phyloP scores from a whole-genome alignment of 2,329 filamentous ascomycete genomes.

The Clarireedia monteithiana region DNA sequence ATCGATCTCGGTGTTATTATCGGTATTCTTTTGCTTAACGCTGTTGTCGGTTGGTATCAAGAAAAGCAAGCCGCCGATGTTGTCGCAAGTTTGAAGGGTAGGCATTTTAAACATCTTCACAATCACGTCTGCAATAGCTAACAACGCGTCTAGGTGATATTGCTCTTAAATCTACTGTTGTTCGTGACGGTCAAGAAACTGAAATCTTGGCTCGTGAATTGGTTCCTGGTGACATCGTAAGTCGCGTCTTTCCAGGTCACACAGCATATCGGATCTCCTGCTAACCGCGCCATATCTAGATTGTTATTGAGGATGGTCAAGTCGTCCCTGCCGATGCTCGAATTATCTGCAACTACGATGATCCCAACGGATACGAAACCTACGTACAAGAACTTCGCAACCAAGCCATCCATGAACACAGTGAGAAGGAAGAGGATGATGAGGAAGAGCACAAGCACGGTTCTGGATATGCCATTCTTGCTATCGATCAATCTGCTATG shows the following conservation, averaged over 20 bases:
- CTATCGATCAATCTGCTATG: slow-evolving; percentile 72
- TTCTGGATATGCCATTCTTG: slow-evolving; percentile 56
- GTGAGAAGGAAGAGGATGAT: slow-evolving; percentile 47
- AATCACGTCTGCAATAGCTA: neutral
- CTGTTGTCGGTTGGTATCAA: slow-evolving; percentile 71
- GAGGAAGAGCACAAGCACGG: slow-evolving; percentile 48
- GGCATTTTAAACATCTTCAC: neutral
- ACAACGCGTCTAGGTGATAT: slow-evolving; percentile 49
- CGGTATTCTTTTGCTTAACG: slow-evolving; percentile 68
- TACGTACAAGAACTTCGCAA: slow-evolving; percentile 58
- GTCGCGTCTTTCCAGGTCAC: slow-evolving; percentile 25
- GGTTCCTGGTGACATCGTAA: slow-evolving; percentile 68
- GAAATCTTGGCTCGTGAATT: slow-evolving; percentile 67
- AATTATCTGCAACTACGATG: slow-evolving; percentile 65
- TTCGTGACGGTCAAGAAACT: slow-evolving; percentile 60
- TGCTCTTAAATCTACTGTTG: slow-evolving; percentile 62
- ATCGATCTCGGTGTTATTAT: slow-evolving; percentile 72
- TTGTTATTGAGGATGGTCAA: slow-evolving; percentile 64
- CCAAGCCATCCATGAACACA: slow-evolving; percentile 51
- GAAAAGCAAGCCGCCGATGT: slow-evolving; percentile 76
- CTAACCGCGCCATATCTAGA: slow-evolving; percentile 31
- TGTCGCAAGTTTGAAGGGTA: slow-evolving; percentile 57
- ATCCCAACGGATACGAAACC: slow-evolving; percentile 57
- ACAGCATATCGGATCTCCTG: neutral
- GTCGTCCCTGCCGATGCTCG: slow-evolving; percentile 63